Evolutionary conservation across 768 basidiomycete species (phyloP), one percentile per base, ranked within the genome.

Genomic region (Xerocomellus intermedius): DNA sequence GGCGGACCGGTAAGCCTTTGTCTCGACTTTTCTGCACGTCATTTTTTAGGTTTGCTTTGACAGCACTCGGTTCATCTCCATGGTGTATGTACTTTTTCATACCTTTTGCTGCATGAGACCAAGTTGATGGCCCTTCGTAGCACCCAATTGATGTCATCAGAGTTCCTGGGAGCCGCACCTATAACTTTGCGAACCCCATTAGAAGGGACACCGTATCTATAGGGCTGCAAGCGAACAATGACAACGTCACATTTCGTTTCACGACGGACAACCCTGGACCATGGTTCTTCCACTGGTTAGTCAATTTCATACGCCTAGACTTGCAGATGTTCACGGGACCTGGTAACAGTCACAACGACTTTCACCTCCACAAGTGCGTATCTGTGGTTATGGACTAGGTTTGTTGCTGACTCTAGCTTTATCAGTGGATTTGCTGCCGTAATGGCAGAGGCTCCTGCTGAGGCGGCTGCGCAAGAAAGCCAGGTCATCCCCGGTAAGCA

Each of bases 181-280:
- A 72, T 51, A 81, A 82, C 62, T 81, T 69, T 39, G 56, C 22
- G 5, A 84, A 86, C 61, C 84, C 84, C 0, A 74, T 79, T 55
- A 71, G 72, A 49, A 72, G 82, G 43, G 83, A 86, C 61, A 80
- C 78, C 1, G 73, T 82, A 10, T 59, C 60, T 14, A 44, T 47
- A 1, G 73, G 61, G 5, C 4, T 26, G 17, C 63, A 42, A 62
- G 64, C 16, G 70, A 73, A 57, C 68, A 68, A 47, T 69, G 61
- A 70, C 42, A 68, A 67, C 13, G 75, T 80, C 17, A 81, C 80
- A 0, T 74, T 89, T 28, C 79, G 85, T 10, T 89, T 86, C 73
- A 66, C 63, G 17, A 84, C 86, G 0, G 81, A 89, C 64, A 88
- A 88, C 66, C 77, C 85, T 1, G 59, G 62, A 1, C 62, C 63